These are phyloP conservation scores for Aphanomyces cochlioides DNA, from an alignment of 352 stramenopile genomes.

Conservation along the genomic window DNA sequence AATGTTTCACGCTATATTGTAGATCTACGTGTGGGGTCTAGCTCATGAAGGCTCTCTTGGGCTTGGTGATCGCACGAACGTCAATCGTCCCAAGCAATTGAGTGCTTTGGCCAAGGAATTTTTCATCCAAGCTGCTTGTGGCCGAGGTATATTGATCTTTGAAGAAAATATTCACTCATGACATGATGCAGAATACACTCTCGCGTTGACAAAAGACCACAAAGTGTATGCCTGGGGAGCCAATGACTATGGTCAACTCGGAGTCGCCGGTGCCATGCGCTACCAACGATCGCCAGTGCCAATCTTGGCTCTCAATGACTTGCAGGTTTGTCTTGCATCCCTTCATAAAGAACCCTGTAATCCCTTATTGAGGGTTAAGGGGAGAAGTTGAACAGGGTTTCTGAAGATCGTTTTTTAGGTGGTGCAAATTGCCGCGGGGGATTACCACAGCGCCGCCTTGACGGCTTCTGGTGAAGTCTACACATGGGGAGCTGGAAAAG, in stretches of 20 bases:
- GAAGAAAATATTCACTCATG: no score
- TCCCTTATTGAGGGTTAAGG: neutral
- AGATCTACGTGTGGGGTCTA: slow-evolving; percentile 27
- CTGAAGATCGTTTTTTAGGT: neutral
- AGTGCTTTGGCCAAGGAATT: neutral
- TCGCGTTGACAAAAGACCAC: slow-evolving; percentile 15
- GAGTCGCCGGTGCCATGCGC: slow-evolving; percentile 21
- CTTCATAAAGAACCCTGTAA: neutral
- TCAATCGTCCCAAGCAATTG: slow-evolving; percentile 13
- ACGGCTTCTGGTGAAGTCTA: slow-evolving; percentile 49
- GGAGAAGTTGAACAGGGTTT: neutral
- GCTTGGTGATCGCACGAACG: slow-evolving; percentile 6
- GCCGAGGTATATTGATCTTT: slow-evolving; percentile 3
- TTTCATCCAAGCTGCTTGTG: slow-evolving; percentile 11
- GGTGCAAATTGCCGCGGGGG: slow-evolving; percentile 37
- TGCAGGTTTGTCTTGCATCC: neutral
- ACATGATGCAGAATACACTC: slow-evolving; percentile 20
- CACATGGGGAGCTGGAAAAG: slow-evolving; percentile 56
- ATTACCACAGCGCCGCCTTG: slow-evolving; percentile 49
- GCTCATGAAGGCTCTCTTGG: slow-evolving; percentile 24
- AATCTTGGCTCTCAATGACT: slow-evolving; percentile 4
- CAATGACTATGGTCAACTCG: slow-evolving; percentile 27
- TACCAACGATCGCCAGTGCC: slow-evolving; percentile 25
- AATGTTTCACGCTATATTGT: neutral
- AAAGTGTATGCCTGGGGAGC: slow-evolving; percentile 22